Base-by-base conservation (phyloP, 441 rosid genomes). In the Corymbia citriodora region DNA sequence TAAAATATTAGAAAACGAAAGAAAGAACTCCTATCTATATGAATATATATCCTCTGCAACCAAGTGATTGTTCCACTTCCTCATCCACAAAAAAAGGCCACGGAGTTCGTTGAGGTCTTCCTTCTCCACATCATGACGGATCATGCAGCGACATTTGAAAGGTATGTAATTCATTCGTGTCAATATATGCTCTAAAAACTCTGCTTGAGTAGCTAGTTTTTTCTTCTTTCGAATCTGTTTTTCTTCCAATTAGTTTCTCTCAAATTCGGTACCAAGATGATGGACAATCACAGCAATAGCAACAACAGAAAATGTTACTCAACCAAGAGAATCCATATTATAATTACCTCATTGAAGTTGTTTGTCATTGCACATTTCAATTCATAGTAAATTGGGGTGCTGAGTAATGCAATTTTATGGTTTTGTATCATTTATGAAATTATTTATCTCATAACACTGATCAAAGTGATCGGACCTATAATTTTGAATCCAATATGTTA, bases 301-400 rank as follows among this genome's bases (percentile, higher is more conserved):
- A 57, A 57, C 0, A 57, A 23, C 23, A 57, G 29, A 8, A 10
- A 57, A 57, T 4, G 10, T 57, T 0, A 57, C 63, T 57, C 23
- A 23, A 57, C 29, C 63, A 57, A 57, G 29, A 57, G 29, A 23
- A 12, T 57, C 29, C 0, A 2, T 0, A 10, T 10, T 57, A 13
- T 57, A 23, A 9, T 57, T 57, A 57, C 10, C 21, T 23, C 29
- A 0, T 21, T 57, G 63, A 9, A 57, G 0, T 13, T 57, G 23
- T 0, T 57, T 0, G 13, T 57, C 12, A 57, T 23, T 57, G 23
- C 10, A 0, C 4, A 57, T 23, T 57, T 57, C 29, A 9, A 23
- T 57, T 57, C 6, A 57, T 0, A 23, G 6, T 57, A 23, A 57
- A 57, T 57, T 0, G 3, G 0, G 6, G 6, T 0, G 0, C 1